Base-by-base conservation (phyloP, 2,329 filamentous ascomycete species). In the Talaromyces albobiverticillius region DNA sequence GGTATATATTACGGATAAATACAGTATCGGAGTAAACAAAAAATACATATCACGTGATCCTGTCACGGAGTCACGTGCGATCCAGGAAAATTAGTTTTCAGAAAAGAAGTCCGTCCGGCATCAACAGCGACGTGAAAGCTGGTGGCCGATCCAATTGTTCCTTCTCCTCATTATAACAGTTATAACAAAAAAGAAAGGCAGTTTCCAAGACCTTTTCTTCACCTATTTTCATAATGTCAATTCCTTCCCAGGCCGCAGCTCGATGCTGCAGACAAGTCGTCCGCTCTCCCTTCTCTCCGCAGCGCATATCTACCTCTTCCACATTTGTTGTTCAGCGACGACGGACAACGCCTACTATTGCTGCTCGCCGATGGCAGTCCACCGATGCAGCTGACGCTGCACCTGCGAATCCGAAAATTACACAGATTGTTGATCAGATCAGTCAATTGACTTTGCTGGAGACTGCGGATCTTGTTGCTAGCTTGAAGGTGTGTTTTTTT, bases 371-470 rank as follows among this genome's bases (percentile, higher is more conserved):
- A 83, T 92, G 90, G 88, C 89, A 94, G 76, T 93, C 90, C 59
- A 92, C 90, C 64, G 88, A 92, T 66, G 85, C 81, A 53, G 68
- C 84, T 50, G 58, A 56, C 26, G 50, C 60, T 32, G 75, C 79
- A 54, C 72, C 82, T 65, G 75, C 79, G 59, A 95, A 89, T 77
- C 91, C 94, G 60, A 99, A 99, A 83, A 96, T 99, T 67, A 76
- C 86, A 64, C 84, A 83, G 57, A 99, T 99, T 69, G 94, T 99
- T 68, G 92, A 99, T 73, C 92, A 99, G 77, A 99, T 99, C 75
- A 95, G 93, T 77, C 87, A 94, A 83, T 87, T 99, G 83, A 99
- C 92, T 42, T 82, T 99, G 56, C 79, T 99, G 67, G 95, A 99
- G 83, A 99, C 94, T 36, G 93, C 95, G 55, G 94, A 97, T 72